These are phyloP conservation scores for Dactylonectria estremocensis DNA, from an alignment of 2,329 filamentous ascomycete genomes.

Conservation along the genomic window DNA sequence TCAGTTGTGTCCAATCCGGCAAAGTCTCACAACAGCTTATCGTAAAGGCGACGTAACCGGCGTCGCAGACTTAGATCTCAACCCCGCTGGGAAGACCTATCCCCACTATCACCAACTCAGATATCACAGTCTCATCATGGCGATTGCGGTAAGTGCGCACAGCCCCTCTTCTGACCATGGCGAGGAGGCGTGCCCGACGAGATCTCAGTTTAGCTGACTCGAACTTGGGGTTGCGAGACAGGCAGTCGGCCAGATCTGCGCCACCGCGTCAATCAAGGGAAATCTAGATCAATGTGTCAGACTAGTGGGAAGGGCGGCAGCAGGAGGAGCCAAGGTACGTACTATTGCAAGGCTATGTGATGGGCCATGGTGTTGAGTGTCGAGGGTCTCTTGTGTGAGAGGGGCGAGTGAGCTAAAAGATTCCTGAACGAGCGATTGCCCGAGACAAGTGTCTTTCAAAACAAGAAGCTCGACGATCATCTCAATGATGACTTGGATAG, in stretches of 20 bases:
- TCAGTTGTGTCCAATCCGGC: not conserved
- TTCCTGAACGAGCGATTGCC: conserved; percentile 4
- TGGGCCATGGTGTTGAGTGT: not conserved
- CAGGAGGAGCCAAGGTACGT: conserved; percentile 82
- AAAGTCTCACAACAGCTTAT: conserved; percentile 1
- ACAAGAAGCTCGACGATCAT: conserved; percentile 1
- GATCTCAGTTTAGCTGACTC: conserved; percentile 23
- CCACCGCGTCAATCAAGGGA: conserved; percentile 81
- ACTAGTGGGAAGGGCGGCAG: conserved; percentile 80
- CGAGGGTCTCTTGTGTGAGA: not conserved
- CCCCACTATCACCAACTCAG: conserved; percentile 17
- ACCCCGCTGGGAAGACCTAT: conserved; percentile 18
- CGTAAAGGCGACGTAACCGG: conserved; percentile 4
- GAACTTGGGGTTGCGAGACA: conserved; percentile 53
- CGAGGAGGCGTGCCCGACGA: not conserved
- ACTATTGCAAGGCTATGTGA: conserved; percentile 15
- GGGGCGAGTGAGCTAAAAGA: too few species aligned
- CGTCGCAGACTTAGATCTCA: conserved; percentile 26
- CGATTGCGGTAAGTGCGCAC: conserved; percentile 44
- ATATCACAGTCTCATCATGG: conserved; percentile 36
- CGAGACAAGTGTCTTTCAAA: conserved; percentile 7
- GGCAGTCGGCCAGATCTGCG: conserved; percentile 93
- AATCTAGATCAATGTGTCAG: conserved; percentile 85
- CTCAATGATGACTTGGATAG: not conserved
- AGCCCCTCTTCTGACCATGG: conserved; percentile 17